Conservation (phyloP, 805 yeast species). For the Ogataea thermomethanolica region DNA sequence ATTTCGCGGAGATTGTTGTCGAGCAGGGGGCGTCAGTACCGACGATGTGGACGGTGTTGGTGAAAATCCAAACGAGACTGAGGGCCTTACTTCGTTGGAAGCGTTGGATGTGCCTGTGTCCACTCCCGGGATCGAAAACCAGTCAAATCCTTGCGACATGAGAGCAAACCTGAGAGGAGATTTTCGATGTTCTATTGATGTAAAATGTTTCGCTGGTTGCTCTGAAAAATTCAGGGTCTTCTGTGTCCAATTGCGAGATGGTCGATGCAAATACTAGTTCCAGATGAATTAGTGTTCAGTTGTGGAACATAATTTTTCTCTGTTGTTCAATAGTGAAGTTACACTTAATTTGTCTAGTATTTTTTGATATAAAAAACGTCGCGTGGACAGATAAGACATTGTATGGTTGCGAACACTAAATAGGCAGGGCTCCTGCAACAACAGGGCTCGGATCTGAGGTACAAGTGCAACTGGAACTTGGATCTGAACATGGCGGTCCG, state of each 20-base stretch:
- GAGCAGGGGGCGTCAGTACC: constrained; percentile 7
- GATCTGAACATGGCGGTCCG: no score
- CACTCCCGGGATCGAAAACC: constrained; percentile 23
- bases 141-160: constrained; percentile 24
- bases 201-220: constrained; percentile 1
- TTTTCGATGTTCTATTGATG: constrained; percentile 6
- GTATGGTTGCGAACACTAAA: no score
- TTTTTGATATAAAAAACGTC: constrained; percentile 3
- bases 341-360: constrained; percentile 7
- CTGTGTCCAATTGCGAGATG: neutral
- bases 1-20: constrained; percentile 2
- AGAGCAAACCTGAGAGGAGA: neutral
- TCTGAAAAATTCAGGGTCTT: no score
- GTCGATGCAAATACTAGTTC: neutral
- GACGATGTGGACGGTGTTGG: constrained; percentile 17
- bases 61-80: constrained; percentile 45
- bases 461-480: no score
- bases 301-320: constrained; percentile 4
- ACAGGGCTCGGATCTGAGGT: no score
- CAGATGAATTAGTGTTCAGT: neutral
- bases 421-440: no score
- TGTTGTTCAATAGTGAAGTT: neutral
- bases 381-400: constrained; percentile 7
- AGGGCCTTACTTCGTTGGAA: constrained; percentile 39
- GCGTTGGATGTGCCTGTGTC: constrained; percentile 5